Base-by-base conservation (phyloP, 2,329 filamentous ascomycete genomes). In the Nothopassalora personata region DNA sequence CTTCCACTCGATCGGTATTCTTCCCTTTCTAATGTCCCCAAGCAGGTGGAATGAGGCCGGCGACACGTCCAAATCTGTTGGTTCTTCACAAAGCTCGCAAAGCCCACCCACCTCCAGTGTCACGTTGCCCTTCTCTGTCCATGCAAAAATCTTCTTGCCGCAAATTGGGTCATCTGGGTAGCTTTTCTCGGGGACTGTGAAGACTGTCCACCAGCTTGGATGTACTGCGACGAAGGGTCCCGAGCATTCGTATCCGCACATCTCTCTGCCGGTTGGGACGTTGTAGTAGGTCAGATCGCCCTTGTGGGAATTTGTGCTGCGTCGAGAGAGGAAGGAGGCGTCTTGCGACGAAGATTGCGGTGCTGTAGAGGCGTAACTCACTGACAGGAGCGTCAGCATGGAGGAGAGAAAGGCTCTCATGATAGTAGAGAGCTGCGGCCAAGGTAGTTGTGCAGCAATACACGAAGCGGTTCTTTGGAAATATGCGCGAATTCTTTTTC, bases 171-270 rank as follows among this genome's bases (percentile, higher is more conserved):
- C 49, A 3, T 51, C 49, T 19, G 49, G 49, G 30, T 51, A 51
- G 49, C 49, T 51, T 30, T 51, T 51, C 30, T 31, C 49, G 49
- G 49, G 49, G 10, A 31, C 10, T 28, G 15, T 28, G 11, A 19
- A 34, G 3, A 34, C 30, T 10, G 27, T 51, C 28, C 33, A 51
- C 23, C 7, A 51, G 49, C 28, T 34, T 19, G 10, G 49, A 18
- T 51, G 49, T 19, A 51, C 30, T 11, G 49, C 49, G 27, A 30
- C 49, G 30, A 31, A 51, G 8, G 18, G 49, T 10, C n/a, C n/a
- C 10, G 49, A 51, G 49, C 49, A 51, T 51, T 31, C 30, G 49
- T 34, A 31, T 6, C 49, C 49, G 49, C 49, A 51, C 49, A 49
- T 49, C 10, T 49, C 23, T 13, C 46, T 49, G 18, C 46, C 46